Base-by-base conservation (phyloP, 164 flowering plant genomes). In the Kingdonia uniflora region DNA sequence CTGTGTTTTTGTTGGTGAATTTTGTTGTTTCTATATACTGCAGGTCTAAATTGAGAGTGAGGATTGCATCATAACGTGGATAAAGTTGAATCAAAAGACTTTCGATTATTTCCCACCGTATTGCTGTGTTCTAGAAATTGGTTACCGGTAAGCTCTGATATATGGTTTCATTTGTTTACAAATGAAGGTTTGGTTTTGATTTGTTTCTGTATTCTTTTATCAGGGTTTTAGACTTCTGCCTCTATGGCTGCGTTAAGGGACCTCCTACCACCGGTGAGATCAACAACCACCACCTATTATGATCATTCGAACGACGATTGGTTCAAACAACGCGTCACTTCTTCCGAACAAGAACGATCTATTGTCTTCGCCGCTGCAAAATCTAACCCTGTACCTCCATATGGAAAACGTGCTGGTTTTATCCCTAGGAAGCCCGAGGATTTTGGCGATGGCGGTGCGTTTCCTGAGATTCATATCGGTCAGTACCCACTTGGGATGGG, bases 401-500 rank as follows among this genome's bases (percentile, higher is more conserved):
- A 90, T 52, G 19, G 79, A 61, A 75, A 82, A 49, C 80, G 97
- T 14, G 65, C 66, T 0, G 85, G 88, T 2, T 90, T 84, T 55
- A 69, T 77, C 22, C 97, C 97, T 1, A 61, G 95, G 4, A 87
- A 71, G 53, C 75, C 76, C 6, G 92, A 85, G 67, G 89, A 90
- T 64, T 85, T 85, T 61, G 95, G 95, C 1, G 95, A 87, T 74
- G 95, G 95, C 10, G 98, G 98, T 14, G 90, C 98, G 0, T 87
- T 83, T 50, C 95, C 98, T 1, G 96, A 91, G 72, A 91, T 91
- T 49, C 96, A 85, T 58, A 59, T 82, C 38, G 97, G 89, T 0
- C 96, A 85, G 60, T 87, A 85, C 60, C 97, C 96, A 1, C 85
- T 90, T 63, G 95, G 71, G 21, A 85, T 87, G 92, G 97, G 97